Base-by-base conservation (phyloP, 495 filamentous ascomycete species). In the Letharia lupina region DNA sequence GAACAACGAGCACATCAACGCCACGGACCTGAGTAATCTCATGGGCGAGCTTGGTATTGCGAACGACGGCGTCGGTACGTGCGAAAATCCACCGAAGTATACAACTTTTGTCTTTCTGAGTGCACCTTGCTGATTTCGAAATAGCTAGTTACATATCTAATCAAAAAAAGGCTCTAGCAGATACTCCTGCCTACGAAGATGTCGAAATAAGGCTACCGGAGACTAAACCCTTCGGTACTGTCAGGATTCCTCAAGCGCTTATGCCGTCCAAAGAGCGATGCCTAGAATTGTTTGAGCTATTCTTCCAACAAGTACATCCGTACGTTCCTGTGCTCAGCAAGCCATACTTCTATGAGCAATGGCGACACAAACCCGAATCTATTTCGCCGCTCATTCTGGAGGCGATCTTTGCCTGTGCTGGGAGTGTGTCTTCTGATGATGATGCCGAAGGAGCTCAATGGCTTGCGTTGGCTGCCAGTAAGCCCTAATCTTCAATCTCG, bases 281-380 rank as follows among this genome's bases (percentile, higher is more conserved):
- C 33, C 77, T 91, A 76, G 81, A 89, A 42, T 95, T 93, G 73
- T 96, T 99, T 75, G 87, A 94, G 48, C 89, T 96, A 52, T 99
- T 91, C 71, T 99, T 99, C 71, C 79, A 82, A 62, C 86, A 96
- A 69, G 90, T 97, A 44, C 94, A 99, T 69, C 93, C 95, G 11
- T 99, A 97, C 72, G 87, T 96, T n/a, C 94, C 94, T 0, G 91
- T 99, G 2, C 77, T 98, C 64, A 93, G 96, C 74, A 88, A 91
- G 70, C 75, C 83, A 20, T 84, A 89, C 61, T 86, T 99, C 63
- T 96, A 94, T 73, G 88, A 90, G 20, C 92, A 96, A 79, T 99
- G 95, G 95, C 86, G 89, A 64, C 87, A 87, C 52, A 89, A 93
- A 68, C 84, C 91, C 62, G 84, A 88, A 42, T 87, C 89, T 3